Evolutionary conservation across 768 basidiomycete species (phyloP), one percentile per base, ranked within the genome.

Genomic region (Russula griseocarnosa): DNA sequence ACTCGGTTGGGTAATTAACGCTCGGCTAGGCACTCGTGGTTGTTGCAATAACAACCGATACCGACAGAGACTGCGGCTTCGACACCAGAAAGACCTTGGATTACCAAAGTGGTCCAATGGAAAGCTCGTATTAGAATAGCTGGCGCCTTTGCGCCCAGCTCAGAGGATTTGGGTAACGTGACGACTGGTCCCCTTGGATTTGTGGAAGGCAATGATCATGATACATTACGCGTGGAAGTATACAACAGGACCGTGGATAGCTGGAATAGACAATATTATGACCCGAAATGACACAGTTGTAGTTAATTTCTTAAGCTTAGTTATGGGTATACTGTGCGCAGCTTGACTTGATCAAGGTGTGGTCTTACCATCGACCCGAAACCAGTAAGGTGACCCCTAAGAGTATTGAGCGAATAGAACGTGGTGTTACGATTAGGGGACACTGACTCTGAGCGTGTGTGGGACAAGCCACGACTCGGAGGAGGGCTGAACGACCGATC

Each of bases 1-100:
- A 44, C 16, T 30, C 24, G 18, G 46, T 34, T 32, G 14, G 24
- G 16, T 56, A 30, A 58, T 60, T 63, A 50, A 53, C 56, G 32
- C 62, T 40, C 22, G n/a, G 22, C n/a, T 67, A 83, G 83, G 77
- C 52, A 66, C 71, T 42, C 74, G 73, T 46, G 80, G 78, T 20
- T 85, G 86, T 66, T 87, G 84, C 70, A 73, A 74, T 47, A 86
- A 86, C 65, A 77, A 76, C 47, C 77, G 82, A 65, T 86, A 86
- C 72, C 78, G 83, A 56, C 81, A 76, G 66, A 76, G 82, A 47
- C 71, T 86, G 62, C 76, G 76, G 52, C 74, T 79, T 54, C 73
- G 76, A 47, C 75, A 76, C 59, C 44, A 71, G 49, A 62, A 69
- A 34, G 62, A 71, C 28, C 34, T 74, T 8, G 56, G 68, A 47